A percentile compares a stretch with the other conserved stretches of the same genome.
These are phyloP conservation scores for Apiospora arundinis DNA, from an alignment of 2,329 filamentous ascomycete genomes.

Conservation along the genomic window DNA sequence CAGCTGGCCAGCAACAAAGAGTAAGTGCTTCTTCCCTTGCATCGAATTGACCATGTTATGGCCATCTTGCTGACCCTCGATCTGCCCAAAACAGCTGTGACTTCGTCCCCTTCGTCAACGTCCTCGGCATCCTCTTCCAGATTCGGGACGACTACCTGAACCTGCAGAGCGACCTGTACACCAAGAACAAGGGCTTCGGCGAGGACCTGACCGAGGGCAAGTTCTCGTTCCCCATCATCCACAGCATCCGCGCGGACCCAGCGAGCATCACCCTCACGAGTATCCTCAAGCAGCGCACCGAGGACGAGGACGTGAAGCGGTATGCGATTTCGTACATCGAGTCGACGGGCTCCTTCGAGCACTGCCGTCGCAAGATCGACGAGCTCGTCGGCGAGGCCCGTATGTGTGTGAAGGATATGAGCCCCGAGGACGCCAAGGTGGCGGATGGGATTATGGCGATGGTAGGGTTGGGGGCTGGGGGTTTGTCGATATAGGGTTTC, in stretches of 20 bases:
- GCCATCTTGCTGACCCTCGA: too few relatives aligned
- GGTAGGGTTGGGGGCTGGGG: neutral
- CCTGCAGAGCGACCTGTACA: conserved; percentile 74
- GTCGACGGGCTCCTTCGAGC: conserved; percentile 77
- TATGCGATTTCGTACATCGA: conserved; percentile 95
- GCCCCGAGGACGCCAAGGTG: neutral
- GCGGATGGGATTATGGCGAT: conserved; percentile 1
- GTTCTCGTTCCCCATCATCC: conserved; percentile 95
- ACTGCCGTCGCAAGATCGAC: conserved; percentile 6
- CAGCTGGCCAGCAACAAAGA: conserved; percentile 48
- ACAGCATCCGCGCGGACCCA: conserved; percentile 82
- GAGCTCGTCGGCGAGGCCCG: neutral
- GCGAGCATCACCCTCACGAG: conserved; percentile 82
- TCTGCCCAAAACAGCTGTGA: conserved; percentile 52
- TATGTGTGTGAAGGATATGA: neutral
- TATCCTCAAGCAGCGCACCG: conserved; percentile 88
- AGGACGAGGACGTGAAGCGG: conserved; percentile 84
- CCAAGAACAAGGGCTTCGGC: conserved; percentile 88
- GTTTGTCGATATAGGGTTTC: neutral
- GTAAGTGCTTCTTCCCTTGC: too few relatives aligned
- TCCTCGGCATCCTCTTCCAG: conserved; percentile 86
- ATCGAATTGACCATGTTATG: too few relatives aligned
- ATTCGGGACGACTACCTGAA: conserved; percentile 96
- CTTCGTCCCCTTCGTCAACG: conserved; percentile 87
- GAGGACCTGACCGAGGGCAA: conserved; percentile 97